These are phyloP conservation scores for Cladorrhinum samala DNA, from an alignment of 495 filamentous ascomycete species.

Conservation along the genomic window DNA sequence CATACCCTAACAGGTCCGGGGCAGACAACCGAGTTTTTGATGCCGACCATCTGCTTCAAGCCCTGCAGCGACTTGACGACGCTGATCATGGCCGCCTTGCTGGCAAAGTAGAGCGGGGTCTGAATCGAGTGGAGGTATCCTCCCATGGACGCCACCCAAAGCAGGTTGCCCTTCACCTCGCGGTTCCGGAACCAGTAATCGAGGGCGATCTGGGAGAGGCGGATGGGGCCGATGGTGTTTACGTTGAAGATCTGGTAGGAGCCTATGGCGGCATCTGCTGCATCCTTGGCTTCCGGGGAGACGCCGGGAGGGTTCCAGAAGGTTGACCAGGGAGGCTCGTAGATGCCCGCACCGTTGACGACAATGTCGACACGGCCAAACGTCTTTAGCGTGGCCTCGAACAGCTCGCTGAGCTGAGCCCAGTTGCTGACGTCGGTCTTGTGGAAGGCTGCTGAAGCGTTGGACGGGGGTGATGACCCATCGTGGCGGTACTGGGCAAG, in stretches of 20 bases:
- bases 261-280: slow-evolving; percentile 14
- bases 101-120: not conserved
- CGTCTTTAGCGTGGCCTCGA: slow-evolving; percentile 45
- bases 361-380: slow-evolving; percentile 60
- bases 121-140: not conserved
- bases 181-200: slow-evolving; percentile 40
- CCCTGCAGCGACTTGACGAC: not conserved
- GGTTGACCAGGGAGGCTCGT: slow-evolving; percentile 59
- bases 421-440: slow-evolving; percentile 58
- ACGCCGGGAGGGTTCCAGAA: slow-evolving; percentile 61
- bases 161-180: not conserved
- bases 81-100: not conserved
- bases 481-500: not conserved
- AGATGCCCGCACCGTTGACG: slow-evolving; percentile 64
- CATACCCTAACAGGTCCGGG: not conserved
- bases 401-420: slow-evolving; percentile 53
- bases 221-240: slow-evolving; percentile 65
- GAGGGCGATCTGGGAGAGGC: slow-evolving; percentile 59
- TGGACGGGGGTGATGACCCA: not conserved
- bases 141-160: not conserved
- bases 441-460: not conserved
- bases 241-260: slow-evolving; percentile 57
- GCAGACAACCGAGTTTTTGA: not conserved
- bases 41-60: not conserved
- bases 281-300: slow-evolving; percentile 19